A percentile compares a stretch with the other conserved stretches of the same genome.
Conservation (phyloP, 2,329 filamentous ascomycete species). For the Didymella glomerata region DNA sequence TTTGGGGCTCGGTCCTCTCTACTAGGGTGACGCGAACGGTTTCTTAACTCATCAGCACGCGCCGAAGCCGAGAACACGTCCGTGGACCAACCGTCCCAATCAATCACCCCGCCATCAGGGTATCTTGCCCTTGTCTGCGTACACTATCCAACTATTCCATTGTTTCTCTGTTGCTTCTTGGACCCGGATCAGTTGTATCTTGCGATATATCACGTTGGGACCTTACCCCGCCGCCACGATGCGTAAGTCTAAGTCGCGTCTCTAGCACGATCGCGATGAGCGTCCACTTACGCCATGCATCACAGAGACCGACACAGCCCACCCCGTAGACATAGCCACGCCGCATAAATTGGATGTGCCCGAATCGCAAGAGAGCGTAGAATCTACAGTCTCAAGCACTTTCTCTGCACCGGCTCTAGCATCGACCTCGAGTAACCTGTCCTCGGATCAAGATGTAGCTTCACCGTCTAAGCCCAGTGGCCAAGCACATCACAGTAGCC, state of each 20-base stretch:
- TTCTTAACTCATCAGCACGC: constrained; percentile 27
- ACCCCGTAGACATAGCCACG: constrained; percentile 13
- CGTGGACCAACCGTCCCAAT: constrained; percentile 19
- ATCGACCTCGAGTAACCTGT: constrained; percentile 36
- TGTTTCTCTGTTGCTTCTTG: constrained; percentile 7
- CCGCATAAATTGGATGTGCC: constrained; percentile 19
- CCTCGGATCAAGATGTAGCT: constrained; percentile 42
- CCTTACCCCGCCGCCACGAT: constrained; percentile 33
- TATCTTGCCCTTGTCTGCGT: constrained; percentile 14
- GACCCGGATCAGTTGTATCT: constrained; percentile 11
- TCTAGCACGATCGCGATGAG: constrained; percentile 25
- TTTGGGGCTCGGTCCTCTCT: constrained; percentile 12
- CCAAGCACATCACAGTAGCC: constrained; percentile 56
- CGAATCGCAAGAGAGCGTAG: constrained; percentile 46
- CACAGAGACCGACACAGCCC: constrained; percentile 17
- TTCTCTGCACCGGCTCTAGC: constrained; percentile 45
- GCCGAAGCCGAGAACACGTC: constrained; percentile 27
- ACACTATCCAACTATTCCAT: constrained; percentile 5
- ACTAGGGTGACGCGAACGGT: constrained; percentile 22
- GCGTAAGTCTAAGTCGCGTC: constrained; percentile 39
- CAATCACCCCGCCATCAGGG: constrained; percentile 23
- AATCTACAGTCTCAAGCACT: constrained; percentile 46
- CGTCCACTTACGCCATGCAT: constrained; percentile 31
- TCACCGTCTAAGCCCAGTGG: constrained; percentile 40
- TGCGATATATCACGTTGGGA: constrained; percentile 23